Percentiles rank a stretch among this genome's conserved stretches.
These are phyloP conservation scores for Acanthamoeba sp. DNA, from an alignment of 208 protist genomes.

Conservation along the genomic window DNA sequence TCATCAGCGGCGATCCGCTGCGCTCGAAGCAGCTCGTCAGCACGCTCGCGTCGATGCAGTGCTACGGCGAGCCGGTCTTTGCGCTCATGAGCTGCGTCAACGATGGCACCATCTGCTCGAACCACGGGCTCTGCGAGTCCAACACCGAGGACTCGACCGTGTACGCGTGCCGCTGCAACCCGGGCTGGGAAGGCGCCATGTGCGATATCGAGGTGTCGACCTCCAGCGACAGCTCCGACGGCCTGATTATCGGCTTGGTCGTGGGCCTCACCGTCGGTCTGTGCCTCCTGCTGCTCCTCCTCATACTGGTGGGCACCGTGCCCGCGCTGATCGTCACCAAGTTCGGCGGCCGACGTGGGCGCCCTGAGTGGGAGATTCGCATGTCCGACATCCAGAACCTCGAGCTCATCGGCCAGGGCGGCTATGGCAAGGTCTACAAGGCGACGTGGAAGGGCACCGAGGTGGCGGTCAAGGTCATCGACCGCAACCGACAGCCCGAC, in stretches of 20 bases:
- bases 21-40: constrained; percentile 6
- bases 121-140: not conserved
- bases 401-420: constrained; percentile 40
- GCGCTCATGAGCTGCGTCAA: not conserved
- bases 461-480: constrained; percentile 62
- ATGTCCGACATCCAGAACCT: constrained; percentile 24
- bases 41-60: not conserved
- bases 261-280: not conserved
- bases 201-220: not conserved
- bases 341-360: not conserved
- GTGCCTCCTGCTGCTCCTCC: not conserved
- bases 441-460: constrained; percentile 25
- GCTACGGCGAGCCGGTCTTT: constrained; percentile 14
- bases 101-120: constrained; percentile 12
- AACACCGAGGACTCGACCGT: not conserved
- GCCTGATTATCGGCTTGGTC: not conserved
- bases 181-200: not conserved
- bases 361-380: constrained; percentile 1
- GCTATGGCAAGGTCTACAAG: constrained; percentile 53
- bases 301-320: not conserved
- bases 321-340: not conserved
- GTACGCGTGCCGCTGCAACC: not conserved
- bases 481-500: constrained; percentile 35
- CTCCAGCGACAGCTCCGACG: not conserved
- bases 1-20: not conserved